Base-by-base conservation (phyloP, 2,329 filamentous ascomycete species). In the Capronia americana region DNA sequence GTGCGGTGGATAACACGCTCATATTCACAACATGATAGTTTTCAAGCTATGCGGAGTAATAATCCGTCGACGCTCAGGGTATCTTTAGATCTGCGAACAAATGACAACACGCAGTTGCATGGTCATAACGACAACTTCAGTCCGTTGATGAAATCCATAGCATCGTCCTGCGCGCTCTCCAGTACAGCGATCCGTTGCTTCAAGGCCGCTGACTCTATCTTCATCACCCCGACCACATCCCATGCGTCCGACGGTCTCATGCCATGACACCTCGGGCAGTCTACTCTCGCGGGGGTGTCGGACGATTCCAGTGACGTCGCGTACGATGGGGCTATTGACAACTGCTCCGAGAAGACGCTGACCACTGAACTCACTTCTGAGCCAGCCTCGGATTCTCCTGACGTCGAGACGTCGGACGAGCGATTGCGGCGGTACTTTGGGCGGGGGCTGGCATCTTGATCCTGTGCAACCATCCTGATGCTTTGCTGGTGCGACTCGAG, bases 351-450 rank as follows among this genome's bases (percentile, higher is more conserved):
- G 70, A 82, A 84, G 23, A 85, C 74, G 61, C 82, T 81, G 30
- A 82, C 80, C 10, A 79, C 78, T 26, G 84, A 79, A 46, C 82
- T 84, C 64, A 87, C 85, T 28, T 83, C 86, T 2, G 84, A 86
- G 69, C 87, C 86, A 67, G 87, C 87, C 55, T 86, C 86, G 5
- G 85, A 87, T 72, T 87, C 86, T 59, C 83, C 82, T 12, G 79
- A 80, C 24, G 78, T 75, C 3, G 79, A 81, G 6, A 75, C 75
- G 56, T 78, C 77, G 54, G 79, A 81, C 62, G 75, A 70, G 50
- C 79, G 77, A 60, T 79, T 78, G 63, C 75, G 66, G 63, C 75
- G 74, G 44, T 76, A 69, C 38, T 62, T 67, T 8, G 74, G 57
- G 73, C 73, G 53, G 74, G 75, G 8, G 73, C 73, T 54, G 7